These are phyloP conservation scores for Fistulifera pelliculosa DNA, from an alignment of 108 stramenopile genomes.

Conservation along the genomic window DNA sequence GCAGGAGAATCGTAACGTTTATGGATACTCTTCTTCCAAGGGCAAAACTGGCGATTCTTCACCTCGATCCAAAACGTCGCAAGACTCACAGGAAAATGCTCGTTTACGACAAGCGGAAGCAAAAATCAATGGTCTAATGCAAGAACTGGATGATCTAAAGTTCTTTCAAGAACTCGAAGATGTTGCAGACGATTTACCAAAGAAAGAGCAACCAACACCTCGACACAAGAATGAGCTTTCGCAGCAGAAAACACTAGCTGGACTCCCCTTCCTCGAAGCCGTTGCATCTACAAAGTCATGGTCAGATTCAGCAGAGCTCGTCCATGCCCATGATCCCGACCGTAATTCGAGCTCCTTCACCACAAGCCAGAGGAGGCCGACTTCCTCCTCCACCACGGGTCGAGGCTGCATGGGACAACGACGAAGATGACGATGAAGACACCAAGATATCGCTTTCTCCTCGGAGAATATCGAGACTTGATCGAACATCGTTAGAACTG, in stretches of 20 bases:
- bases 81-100: conserved; percentile 20
- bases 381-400: conserved; percentile 1
- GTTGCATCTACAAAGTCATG: neutral
- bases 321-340: neutral
- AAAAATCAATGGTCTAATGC: conserved; percentile 28
- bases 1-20: neutral
- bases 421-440: neutral
- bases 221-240: neutral
- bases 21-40: neutral
- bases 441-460: conserved; percentile 15
- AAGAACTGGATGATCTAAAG: conserved; percentile 40
- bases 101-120: conserved; percentile 26
- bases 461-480: conserved; percentile 29
- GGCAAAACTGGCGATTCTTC: neutral
- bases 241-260: conserved; percentile 2
- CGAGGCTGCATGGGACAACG: neutral
- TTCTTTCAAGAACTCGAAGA: conserved; percentile 47
- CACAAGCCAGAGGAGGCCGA: neutral
- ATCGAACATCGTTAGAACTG: conserved; percentile 40
- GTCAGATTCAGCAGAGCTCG: neutral
- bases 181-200: conserved; percentile 15
- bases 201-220: conserved; percentile 9
- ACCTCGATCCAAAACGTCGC: conserved; percentile 17
- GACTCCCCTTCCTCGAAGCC: conserved; percentile 14
- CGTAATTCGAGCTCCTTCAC: conserved; percentile 1